A percentile compares a stretch with the other conserved stretches of the same genome.
phyloP scores from a whole-genome alignment of 2,329 filamentous ascomycete species.

The Aaosphaeria pasadenensis region DNA sequence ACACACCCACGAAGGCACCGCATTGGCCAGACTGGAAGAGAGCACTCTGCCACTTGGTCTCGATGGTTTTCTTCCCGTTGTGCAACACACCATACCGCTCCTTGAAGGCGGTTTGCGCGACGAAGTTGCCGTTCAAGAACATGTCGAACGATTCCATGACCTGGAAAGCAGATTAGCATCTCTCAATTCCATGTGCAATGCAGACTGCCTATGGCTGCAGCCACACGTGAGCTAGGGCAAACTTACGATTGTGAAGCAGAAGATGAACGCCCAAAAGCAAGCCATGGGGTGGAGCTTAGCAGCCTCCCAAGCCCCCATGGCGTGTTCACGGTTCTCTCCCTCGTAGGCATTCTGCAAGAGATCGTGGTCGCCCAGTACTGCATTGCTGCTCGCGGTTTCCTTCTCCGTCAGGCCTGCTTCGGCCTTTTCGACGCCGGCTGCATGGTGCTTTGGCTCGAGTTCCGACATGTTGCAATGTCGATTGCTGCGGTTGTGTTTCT shows the following conservation, averaged over 20 bases:
- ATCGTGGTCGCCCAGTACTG: not conserved
- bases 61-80: conserved; percentile 40
- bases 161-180: conserved; percentile 32
- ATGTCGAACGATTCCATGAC: conserved; percentile 65
- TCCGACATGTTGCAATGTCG: not conserved
- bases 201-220: not conserved
- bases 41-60: conserved; percentile 56
- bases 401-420: not conserved
- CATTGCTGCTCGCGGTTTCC: not conserved
- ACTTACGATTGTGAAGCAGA: conserved; percentile 55
- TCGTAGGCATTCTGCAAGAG: conserved; percentile 49
- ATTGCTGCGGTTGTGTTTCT: not conserved
- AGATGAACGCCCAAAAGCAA: conserved; percentile 54
- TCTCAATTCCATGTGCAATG: not conserved
- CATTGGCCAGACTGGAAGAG: conserved; percentile 55
- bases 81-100: conserved; percentile 46
- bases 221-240: not conserved
- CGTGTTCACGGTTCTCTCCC: conserved; percentile 55
- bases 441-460: not conserved
- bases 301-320: conserved; percentile 50
- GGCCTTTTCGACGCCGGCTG: not conserved
- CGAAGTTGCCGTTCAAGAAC: conserved; percentile 60
- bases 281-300: conserved; percentile 53
- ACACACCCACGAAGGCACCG: conserved; percentile 60
- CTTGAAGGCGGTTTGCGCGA: conserved; percentile 51